phyloP scores from a whole-genome alignment of 75 land plant species.

The Cunninghamia lanceolata region DNA sequence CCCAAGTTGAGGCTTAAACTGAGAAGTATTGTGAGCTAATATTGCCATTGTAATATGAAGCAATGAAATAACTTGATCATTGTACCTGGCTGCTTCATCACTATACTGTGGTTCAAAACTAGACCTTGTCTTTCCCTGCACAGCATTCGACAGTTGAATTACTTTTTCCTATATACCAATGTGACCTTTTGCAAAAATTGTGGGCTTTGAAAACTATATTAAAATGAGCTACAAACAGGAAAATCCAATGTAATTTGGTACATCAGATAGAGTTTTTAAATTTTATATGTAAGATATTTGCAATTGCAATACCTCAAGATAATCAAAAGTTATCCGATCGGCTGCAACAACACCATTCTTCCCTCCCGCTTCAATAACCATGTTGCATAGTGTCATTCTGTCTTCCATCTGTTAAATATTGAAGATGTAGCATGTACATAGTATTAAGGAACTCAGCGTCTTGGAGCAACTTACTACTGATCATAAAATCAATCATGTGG shows the following conservation, averaged over 20 bases:
- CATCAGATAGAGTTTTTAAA: neutral
- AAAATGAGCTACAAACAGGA: neutral
- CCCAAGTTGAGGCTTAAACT: neutral
- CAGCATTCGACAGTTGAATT: neutral
- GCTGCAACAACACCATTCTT: slow-evolving; percentile 94
- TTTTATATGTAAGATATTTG: neutral
- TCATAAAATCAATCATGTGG: neutral
- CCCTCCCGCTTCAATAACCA: slow-evolving; percentile 98
- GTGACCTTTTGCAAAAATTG: neutral
- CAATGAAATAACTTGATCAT: neutral
- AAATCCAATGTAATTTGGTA: neutral
- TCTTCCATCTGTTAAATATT: slow-evolving; percentile 81
- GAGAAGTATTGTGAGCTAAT: neutral
- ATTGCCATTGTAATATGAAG: neutral
- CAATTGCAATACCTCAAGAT: slow-evolving; percentile 61
- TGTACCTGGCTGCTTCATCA: slow-evolving; percentile 78
- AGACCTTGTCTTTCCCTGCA: slow-evolving; percentile 63
- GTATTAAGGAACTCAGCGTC: neutral
- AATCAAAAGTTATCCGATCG: slow-evolving; percentile 71
- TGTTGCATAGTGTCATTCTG: slow-evolving; percentile 96
- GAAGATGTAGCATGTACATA: neutral
- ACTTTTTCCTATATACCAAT: slow-evolving; percentile 1
- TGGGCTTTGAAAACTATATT: neutral
- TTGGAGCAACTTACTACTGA: neutral
- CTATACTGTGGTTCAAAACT: slow-evolving; percentile 70